A percentile compares a stretch with the other conserved stretches of the same genome.
phyloP scores from a whole-genome alignment of 2,329 filamentous ascomycete species.

The Thielaviopsis ethacetica region DNA sequence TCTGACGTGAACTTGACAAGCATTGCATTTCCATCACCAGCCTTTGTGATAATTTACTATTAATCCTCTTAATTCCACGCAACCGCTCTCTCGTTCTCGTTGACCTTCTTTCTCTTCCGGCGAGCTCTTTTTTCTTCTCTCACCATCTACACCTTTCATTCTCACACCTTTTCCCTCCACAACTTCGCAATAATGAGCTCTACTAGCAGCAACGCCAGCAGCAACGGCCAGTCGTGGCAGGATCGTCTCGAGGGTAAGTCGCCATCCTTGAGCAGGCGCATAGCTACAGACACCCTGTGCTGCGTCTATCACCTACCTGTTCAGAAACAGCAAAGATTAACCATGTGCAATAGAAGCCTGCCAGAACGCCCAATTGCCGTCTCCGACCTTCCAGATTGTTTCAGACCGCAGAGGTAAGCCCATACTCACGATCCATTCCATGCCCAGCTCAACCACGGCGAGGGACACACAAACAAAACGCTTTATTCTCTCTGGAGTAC shows the following conservation, averaged over 20 bases:
- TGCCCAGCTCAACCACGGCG: too few species aligned
- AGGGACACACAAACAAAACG: neutral
- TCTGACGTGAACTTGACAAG: too few species aligned
- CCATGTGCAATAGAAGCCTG: conserved; percentile 34
- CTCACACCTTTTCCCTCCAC: neutral
- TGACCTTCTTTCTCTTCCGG: neutral
- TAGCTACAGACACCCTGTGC: neutral
- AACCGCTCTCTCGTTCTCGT: neutral
- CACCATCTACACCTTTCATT: neutral
- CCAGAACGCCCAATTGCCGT: conserved; percentile 31
- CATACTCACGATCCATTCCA: conserved; percentile 11
- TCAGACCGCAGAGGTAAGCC: conserved; percentile 57
- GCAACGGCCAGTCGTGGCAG: conserved; percentile 28
- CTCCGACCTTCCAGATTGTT: conserved; percentile 51
- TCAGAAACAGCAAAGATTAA: neutral
- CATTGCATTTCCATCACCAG: too few species aligned
- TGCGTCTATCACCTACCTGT: too few species aligned
- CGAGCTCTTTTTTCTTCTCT: neutral
- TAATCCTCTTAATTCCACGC: neutral
- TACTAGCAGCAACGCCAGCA: conserved; percentile 14
- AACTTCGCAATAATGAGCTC: conserved; percentile 10
- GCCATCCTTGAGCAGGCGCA: conserved; percentile 2
- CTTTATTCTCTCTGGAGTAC: neutral
- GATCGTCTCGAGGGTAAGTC: conserved; percentile 37
- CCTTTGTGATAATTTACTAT: neutral